Percentiles rank a stretch among this genome's conserved stretches.
Evolutionary conservation across 176 grass and related monocot species (phyloP).

Genomic region (Saccharum officinarum): DNA sequence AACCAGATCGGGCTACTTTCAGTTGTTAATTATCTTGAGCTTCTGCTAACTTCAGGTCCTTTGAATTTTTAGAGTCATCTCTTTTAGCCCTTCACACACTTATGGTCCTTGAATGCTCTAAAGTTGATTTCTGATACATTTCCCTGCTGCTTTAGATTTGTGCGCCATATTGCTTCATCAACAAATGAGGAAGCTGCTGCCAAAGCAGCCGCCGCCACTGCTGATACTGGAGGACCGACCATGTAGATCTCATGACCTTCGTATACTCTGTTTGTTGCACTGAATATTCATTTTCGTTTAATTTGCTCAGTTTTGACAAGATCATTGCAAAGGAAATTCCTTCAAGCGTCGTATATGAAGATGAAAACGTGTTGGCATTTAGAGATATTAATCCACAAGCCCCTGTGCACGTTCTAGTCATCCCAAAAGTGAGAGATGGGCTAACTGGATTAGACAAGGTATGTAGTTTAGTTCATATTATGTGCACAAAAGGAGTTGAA

Average conservation of each 20-base stretch:
- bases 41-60: neutral
- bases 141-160: conserved; percentile 42
- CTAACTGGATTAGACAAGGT: conserved; percentile 84
- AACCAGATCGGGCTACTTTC: neutral
- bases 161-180: conserved; percentile 63
- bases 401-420: conserved; percentile 83
- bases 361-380: conserved; percentile 94
- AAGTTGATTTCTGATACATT: neutral
- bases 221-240: conserved; percentile 67
- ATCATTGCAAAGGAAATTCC: conserved; percentile 94
- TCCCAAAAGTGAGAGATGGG: conserved; percentile 77
- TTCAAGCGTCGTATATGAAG: conserved; percentile 74
- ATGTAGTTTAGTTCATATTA: neutral
- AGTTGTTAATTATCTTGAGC: neutral
- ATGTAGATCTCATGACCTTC: conserved; percentile 49
- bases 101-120: neutral
- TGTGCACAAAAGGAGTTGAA: neutral
- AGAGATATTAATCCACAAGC: conserved; percentile 90
- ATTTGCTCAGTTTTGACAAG: conserved; percentile 81
- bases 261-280: neutral
- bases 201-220: conserved; percentile 43
- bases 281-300: conserved; percentile 20
- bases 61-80: neutral
- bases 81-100: neutral
- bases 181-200: conserved; percentile 81